Evolutionary conservation across 495 filamentous ascomycete species (phyloP).

Genomic region (Ramalina intermedia): DNA sequence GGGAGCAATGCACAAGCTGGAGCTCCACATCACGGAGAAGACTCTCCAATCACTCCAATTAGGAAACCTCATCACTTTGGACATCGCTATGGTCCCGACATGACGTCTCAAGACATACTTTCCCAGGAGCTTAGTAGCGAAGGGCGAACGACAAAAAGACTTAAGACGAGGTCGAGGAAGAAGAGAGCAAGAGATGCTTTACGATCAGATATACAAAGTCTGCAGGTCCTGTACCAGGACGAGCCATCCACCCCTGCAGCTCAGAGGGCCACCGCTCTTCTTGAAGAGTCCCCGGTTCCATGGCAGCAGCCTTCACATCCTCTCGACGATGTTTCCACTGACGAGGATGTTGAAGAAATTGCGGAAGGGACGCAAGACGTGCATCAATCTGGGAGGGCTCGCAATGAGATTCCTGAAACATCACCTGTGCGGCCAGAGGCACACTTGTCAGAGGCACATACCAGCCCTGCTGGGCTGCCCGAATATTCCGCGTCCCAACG

Average conservation of each 20-base stretch:
- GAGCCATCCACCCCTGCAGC: slow-evolving; percentile 2
- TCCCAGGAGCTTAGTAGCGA: not conserved
- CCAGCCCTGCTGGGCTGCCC: not conserved
- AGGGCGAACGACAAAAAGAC: not conserved
- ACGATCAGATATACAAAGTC: not conserved
- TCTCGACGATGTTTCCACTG: slow-evolving; percentile 14
- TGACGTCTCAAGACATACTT: not conserved
- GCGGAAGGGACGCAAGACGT: slow-evolving; percentile 3
- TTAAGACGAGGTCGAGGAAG: not conserved
- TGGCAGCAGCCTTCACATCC: not conserved
- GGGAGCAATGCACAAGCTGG: not conserved
- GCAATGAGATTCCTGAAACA: not conserved
- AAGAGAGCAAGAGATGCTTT: not conserved
- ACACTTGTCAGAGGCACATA: not conserved
- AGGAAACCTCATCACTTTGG: too few species aligned
- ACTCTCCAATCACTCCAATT: not conserved
- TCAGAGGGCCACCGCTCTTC: not conserved
- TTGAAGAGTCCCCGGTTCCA: not conserved
- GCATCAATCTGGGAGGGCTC: not conserved
- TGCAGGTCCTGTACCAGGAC: not conserved
- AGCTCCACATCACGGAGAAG: not conserved
- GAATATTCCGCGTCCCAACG: not conserved
- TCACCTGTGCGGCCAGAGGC: slow-evolving; percentile 1
- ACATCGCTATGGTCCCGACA: slow-evolving; percentile 6
- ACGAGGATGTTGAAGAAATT: slow-evolving; percentile 13